Evolutionary conservation across 108 stramenopile species (phyloP), one percentile per base, ranked within the genome.

Genomic region (Skeletonema tropicum): DNA sequence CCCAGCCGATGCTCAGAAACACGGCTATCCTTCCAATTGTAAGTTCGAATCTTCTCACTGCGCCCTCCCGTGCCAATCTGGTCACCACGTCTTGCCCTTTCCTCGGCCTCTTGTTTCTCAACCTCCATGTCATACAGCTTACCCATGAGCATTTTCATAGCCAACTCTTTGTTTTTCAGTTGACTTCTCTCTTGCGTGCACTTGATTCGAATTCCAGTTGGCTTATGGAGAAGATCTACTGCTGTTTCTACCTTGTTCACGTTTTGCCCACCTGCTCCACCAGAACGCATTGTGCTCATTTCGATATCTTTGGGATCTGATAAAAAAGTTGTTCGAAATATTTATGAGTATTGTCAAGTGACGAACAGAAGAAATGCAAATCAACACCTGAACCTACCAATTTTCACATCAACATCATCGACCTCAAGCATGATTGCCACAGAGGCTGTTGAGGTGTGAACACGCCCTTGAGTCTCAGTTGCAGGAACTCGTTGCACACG

Each of bases 241-340:
- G 97, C 99, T 36, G 96, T 97, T 71, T 99, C 99, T 21, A 98
- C 98, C 77, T 98, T 99, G 87, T 99, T 99, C 12, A 99, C 99
- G 83, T 97, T 97, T 86, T 99, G 99, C 14, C 99, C 99, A 13
- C 99, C 99, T 15, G 97, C 97, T 57, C 99, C 99, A 35, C 94
- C 92, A 36, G 94, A 87, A 41, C 96, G 71, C 89, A 97, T 94
- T 58, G 92, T 93, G n/a, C 83, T 77, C 82, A 96, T 90, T 66
- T 93, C 93, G 39, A 96, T 77, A 76, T 96, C 96, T 64, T 92
- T 92, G 14, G 81, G 86, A 80, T 92, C 90, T 55, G 52, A 25
- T 19, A 23, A 23, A 55, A 2, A 6, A 55, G 9, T 23, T 9
- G 23, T 55, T 55, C 9, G 21, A 55, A 1, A 10, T 55, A 7